Evolutionary conservation across 331 rosid species (phyloP).

Genomic region (Dryas integrifolia): DNA sequence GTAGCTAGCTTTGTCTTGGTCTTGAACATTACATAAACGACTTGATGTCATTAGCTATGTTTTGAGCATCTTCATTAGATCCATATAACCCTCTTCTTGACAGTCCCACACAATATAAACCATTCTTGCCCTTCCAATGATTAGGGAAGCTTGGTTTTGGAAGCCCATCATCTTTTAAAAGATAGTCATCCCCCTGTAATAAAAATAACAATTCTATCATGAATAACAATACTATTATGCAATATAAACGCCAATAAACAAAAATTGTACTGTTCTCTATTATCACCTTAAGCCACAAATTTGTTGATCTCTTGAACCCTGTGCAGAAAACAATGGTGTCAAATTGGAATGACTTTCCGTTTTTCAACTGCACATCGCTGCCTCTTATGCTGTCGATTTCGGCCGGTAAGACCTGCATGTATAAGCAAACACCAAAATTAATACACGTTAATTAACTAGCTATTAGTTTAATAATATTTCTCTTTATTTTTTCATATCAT

Average conservation of each 20-base stretch:
- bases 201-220: neutral
- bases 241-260: neutral
- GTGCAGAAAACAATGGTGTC: slow-evolving; percentile 68
- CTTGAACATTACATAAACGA: neutral
- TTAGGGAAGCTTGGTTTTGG: slow-evolving; percentile 43
- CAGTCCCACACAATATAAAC: slow-evolving; percentile 59
- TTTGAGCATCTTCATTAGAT: slow-evolving; percentile 41
- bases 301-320: slow-evolving; percentile 63
- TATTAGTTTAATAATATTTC: too few relatives aligned
- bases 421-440: neutral
- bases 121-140: slow-evolving; percentile 67
- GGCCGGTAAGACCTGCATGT: slow-evolving; percentile 41
- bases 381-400: slow-evolving; percentile 48
- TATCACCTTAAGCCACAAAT: slow-evolving; percentile 64
- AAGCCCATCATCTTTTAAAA: slow-evolving; percentile 55
- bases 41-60: slow-evolving; percentile 42
- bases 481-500: too few relatives aligned
- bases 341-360: slow-evolving; percentile 45
- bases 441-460: too few relatives aligned
- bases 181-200: slow-evolving; percentile 53
- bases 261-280: neutral
- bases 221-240: neutral
- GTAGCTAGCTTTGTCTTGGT: neutral
- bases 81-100: slow-evolving; percentile 56
- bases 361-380: slow-evolving; percentile 42